phyloP scores from a whole-genome alignment of 2,329 filamentous ascomycete genomes.

The Neonectria magnoliae region DNA sequence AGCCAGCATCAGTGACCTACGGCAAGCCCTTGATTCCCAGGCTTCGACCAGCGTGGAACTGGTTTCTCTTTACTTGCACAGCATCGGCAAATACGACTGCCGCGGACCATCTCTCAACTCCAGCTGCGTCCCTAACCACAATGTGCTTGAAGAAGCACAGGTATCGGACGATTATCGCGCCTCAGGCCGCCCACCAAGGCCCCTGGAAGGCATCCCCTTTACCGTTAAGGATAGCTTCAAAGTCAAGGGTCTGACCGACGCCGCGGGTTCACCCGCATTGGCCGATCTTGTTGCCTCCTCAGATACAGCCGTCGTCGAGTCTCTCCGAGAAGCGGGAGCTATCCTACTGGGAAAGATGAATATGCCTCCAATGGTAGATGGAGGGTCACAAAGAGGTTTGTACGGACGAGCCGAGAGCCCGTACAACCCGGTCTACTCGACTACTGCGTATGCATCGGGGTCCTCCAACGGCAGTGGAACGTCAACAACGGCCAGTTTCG shows the following conservation, averaged over 20 bases:
- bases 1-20: slow-evolving; percentile 40
- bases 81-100: slow-evolving; percentile 41
- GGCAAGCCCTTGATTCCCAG: slow-evolving; percentile 32
- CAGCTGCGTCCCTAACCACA: slow-evolving; percentile 39
- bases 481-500: slow-evolving; percentile 60
- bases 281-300: slow-evolving; percentile 58
- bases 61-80: slow-evolving; percentile 37
- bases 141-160: slow-evolving; percentile 41
- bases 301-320: slow-evolving; percentile 60
- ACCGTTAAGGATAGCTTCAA: slow-evolving; percentile 68
- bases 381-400: slow-evolving; percentile 66
- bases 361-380: slow-evolving; percentile 67
- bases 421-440: slow-evolving; percentile 62
- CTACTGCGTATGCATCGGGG: slow-evolving; percentile 65
- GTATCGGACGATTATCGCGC: slow-evolving; percentile 40
- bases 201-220: slow-evolving; percentile 65
- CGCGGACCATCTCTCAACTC: slow-evolving; percentile 39
- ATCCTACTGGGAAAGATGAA: slow-evolving; percentile 59
- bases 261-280: slow-evolving; percentile 65
- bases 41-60: slow-evolving; percentile 42
- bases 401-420: slow-evolving; percentile 67
- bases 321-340: slow-evolving; percentile 50
- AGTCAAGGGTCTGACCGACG: slow-evolving; percentile 61
- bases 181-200: neutral
- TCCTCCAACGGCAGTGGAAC: slow-evolving; percentile 66